Evolutionary conservation across 495 filamentous ascomycete genomes (phyloP), one percentile per base, ranked within the genome.

Genomic region (Trichodelitschia bisporula): DNA sequence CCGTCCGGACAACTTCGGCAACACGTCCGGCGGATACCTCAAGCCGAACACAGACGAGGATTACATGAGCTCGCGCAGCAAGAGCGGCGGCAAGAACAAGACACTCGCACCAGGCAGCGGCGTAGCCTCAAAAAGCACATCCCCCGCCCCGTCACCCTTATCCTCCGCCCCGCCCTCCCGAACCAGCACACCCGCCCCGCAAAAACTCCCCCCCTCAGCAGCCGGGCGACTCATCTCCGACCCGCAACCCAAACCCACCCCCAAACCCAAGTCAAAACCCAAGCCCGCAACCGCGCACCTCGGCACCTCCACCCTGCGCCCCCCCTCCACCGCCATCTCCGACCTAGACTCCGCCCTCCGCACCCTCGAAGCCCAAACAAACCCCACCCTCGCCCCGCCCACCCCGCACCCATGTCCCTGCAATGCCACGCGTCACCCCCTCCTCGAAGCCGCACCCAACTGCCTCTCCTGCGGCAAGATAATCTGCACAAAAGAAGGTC

Each of bases 391-490:
- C 12, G 41, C 59, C 17, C 43, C 52, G 3, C 52, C 33, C n/a
- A 9, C 31, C n/a, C 33, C 58, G 17, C 50, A 61, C 9, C 63
- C 72, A 21, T 97, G 86, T 47, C 71, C 66, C 41, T 97, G 86
- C 54, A 75, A 79, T 36, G 86, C 74, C 0, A 59, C 73, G 2
- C 62, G 77, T 1, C 86, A 97, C 41, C 76, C 89, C 3, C 57
- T 92, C 6, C 69, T 92, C 8, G 62, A 61, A 6, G 77, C 83
- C 0, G 77, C 82, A 0, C 86, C 89, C 2, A 97, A 95, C 46
- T 97, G 86, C 39, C 56, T 86, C 13, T 69, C 63, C 38, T 97
- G 86, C 46, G 86, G 86, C 31, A 92, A 95, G 49, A 79, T 97
- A n/a, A 72, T 95, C 31, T 97, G 86, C 49, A 66, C 90, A 9